Base-by-base conservation (phyloP, 2,329 filamentous ascomycete genomes). In the Septoria petroselini region DNA sequence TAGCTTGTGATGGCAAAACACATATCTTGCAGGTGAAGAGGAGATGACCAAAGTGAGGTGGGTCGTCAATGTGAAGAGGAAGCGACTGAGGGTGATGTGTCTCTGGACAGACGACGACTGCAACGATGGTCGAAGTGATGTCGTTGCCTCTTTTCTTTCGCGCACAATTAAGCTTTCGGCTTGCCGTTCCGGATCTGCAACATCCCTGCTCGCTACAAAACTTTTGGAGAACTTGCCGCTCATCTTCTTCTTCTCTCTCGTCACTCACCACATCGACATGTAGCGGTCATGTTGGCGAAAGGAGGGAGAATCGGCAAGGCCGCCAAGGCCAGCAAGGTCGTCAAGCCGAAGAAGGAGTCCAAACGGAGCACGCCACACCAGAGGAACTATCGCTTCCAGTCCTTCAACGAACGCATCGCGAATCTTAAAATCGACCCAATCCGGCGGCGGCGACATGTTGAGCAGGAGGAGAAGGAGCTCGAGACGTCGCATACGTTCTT, bases 351-450 rank as follows among this genome's bases (percentile, higher is more conserved):
- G 44, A 88, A 85, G 72, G 78, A 74, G 42, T 63, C 56, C 21
- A 62, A 60, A 38, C 64, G 78, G 57, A 89, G 86, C 67, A 94
- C 88, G 19, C 76, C 77, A 42, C 87, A 90, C 60, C 83, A 85
- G 55, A 91, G 88, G 66, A 86, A 88, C 44, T 88, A 96, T 72
- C 81, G 88, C 67, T 97, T 89, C 81, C 86, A 96, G 72, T 85
- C 88, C 55, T 97, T 97, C 72, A 88, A 85, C 52, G 81, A 85
- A 66, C 93, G 94, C 70, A 88, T 97, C 68, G 82, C 88, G 57
- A 93, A 91, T 69, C 81, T 97, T 65, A 93, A 88, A 71, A 85
- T 98, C 72, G 91, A 98, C 64, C 93, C 93, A 38, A 80, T 98
- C 60, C 89, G 93, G 70, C 85, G 85, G 72, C 86, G 94, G 62